Percentiles rank a stretch among this genome's conserved stretches.
Evolutionary conservation across 2,329 filamentous ascomycete species (phyloP).

Genomic region (Penicillium sp.): DNA sequence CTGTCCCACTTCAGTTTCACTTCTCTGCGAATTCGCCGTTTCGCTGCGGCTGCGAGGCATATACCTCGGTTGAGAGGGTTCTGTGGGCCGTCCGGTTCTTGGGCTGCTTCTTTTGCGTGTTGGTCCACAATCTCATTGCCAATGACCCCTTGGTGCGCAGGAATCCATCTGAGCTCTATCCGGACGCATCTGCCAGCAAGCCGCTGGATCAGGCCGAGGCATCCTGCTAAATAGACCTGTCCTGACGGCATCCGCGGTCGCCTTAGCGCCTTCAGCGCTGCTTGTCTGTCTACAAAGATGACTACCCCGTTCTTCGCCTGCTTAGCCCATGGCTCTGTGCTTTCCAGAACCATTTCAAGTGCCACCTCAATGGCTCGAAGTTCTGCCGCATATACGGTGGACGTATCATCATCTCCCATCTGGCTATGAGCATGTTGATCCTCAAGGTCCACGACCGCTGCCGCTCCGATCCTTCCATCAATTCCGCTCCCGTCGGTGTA

Average conservation of each 20-base stretch:
- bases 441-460: too few species aligned
- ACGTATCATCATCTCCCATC: too few species aligned
- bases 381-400: too few species aligned
- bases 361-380: too few species aligned
- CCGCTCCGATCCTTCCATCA: too few species aligned
- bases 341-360: fast-evolving
- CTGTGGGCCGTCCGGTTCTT: neutral
- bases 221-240: neutral
- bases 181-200: neutral
- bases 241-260: neutral
- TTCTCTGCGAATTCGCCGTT: neutral
- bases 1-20: constrained; percentile 1
- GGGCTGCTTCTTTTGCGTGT: neutral
- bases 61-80: neutral
- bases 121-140: neutral
- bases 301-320: neutral
- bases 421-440: too few species aligned
- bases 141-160: neutral
- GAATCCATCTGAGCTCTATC: neutral
- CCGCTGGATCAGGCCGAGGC: neutral
- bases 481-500: too few species aligned
- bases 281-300: neutral
- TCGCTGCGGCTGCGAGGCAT: constrained; percentile 6
- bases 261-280: neutral
- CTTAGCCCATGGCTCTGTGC: too few species aligned